Conservation (phyloP, 2,329 filamentous ascomycete genomes). For the Calonectria multiphialidica region DNA sequence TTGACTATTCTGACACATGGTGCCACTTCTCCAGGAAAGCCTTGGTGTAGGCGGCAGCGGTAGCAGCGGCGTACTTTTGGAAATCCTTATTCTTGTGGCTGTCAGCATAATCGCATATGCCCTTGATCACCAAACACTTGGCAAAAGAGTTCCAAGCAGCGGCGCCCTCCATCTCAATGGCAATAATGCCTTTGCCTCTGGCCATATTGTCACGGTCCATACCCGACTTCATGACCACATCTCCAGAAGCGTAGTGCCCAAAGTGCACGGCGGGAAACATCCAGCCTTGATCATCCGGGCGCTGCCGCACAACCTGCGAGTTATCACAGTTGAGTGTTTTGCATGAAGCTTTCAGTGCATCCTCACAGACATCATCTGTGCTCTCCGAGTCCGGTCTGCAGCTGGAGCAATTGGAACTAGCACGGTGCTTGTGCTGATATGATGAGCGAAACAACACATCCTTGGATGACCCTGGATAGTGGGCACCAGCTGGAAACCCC, state of each 20-base stretch:
- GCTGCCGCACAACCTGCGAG: neutral
- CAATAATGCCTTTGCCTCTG: neutral
- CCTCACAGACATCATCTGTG: neutral
- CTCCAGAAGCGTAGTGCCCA: neutral
- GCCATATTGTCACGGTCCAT: neutral
- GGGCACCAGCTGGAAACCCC: neutral
- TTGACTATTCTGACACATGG: no score
- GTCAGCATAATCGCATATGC: slow-evolving; percentile 8
- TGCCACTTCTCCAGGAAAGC: neutral
- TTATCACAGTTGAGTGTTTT: neutral
- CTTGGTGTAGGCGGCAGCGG: neutral
- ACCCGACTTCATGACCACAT: slow-evolving; percentile 6
- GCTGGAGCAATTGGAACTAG: neutral
- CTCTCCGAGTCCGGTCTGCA: neutral
- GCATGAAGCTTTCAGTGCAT: neutral
- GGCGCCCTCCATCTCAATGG: slow-evolving; percentile 10
- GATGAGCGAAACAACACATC: neutral
- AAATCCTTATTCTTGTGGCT: slow-evolving; percentile 4
- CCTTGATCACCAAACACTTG: neutral
- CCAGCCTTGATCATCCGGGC: neutral
- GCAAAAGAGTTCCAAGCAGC: neutral
- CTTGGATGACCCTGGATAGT: neutral
- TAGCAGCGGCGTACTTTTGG: neutral
- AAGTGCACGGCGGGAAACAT: neutral
- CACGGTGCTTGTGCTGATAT: neutral